phyloP scores from a whole-genome alignment of 108 stramenopile species.

The Conticribra weissflogii region DNA sequence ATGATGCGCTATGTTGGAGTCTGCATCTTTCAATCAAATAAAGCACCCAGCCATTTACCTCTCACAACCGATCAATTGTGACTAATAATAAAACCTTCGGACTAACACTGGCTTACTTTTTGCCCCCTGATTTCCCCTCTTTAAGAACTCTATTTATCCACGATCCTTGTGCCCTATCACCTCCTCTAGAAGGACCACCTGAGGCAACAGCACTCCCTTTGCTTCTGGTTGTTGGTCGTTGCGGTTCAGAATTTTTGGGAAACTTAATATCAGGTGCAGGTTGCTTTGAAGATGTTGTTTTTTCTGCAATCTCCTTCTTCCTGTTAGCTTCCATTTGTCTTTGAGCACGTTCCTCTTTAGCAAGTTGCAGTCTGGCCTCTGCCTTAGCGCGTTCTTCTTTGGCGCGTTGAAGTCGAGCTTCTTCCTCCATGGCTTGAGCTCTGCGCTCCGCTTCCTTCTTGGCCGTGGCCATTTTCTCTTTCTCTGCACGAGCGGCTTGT shows the following conservation, averaged over 20 bases:
- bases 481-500: background rate
- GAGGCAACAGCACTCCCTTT: background rate
- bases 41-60: too few relatives aligned
- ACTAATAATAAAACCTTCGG: background rate
- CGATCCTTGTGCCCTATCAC: background rate
- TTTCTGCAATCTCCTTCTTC: too few relatives aligned
- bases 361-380: background rate
- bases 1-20: too few relatives aligned
- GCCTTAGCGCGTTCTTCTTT: background rate
- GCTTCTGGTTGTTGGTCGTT: background rate
- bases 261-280: too few relatives aligned
- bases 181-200: background rate
- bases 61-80: background rate
- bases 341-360: background rate
- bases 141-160: background rate
- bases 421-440: background rate
- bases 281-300: too few relatives aligned
- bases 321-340: background rate
- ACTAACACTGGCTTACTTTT: background rate
- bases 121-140: background rate
- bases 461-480: background rate
- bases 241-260: too few relatives aligned
- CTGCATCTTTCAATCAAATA: too few relatives aligned
- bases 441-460: background rate
- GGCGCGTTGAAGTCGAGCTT: background rate